phyloP scores from a whole-genome alignment of 106 monocot species.

The Hemerocallis citrina region DNA sequence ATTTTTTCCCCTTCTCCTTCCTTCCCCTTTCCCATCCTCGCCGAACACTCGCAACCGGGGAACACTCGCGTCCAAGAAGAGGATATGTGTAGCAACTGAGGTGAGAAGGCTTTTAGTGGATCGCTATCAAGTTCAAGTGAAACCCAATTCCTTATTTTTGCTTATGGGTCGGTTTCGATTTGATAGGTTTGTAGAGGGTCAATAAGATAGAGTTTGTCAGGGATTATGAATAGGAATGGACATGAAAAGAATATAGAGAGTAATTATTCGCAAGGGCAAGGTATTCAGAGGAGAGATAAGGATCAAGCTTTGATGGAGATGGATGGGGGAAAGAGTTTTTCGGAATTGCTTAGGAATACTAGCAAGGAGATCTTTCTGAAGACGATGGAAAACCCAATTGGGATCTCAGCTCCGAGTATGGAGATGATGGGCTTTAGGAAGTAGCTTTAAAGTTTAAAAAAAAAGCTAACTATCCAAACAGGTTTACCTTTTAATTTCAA shows the following conservation, averaged over 20 bases:
- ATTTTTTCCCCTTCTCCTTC: too few relatives aligned
- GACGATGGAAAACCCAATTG: constrained; percentile 52
- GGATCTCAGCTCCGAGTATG: constrained; percentile 45
- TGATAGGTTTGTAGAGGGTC: background rate
- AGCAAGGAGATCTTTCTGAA: constrained; percentile 52
- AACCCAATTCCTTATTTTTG: background rate
- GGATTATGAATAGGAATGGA: constrained; percentile 1
- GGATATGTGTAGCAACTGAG: too few relatives aligned
- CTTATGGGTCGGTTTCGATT: background rate
- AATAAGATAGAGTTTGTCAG: background rate
- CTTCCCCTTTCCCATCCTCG: too few relatives aligned
- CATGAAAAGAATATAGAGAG: constrained; percentile 1
- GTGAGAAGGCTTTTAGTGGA: too few relatives aligned
- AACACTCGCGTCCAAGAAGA: too few relatives aligned
- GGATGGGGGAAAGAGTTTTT: constrained; percentile 46
- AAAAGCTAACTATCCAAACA: too few relatives aligned
- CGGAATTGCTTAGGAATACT: constrained; percentile 43
- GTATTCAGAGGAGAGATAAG: background rate
- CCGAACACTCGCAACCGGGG: too few relatives aligned
- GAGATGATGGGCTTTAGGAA: constrained; percentile 67
- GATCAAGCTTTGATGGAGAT: constrained; percentile 29
- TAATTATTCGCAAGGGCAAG: background rate
- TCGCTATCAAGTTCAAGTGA: too few relatives aligned
- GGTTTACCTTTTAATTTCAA: too few relatives aligned
- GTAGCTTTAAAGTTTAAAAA: too few relatives aligned